phyloP scores from a whole-genome alignment of 805 yeast genomes.

The Ogataea glucozyma region DNA sequence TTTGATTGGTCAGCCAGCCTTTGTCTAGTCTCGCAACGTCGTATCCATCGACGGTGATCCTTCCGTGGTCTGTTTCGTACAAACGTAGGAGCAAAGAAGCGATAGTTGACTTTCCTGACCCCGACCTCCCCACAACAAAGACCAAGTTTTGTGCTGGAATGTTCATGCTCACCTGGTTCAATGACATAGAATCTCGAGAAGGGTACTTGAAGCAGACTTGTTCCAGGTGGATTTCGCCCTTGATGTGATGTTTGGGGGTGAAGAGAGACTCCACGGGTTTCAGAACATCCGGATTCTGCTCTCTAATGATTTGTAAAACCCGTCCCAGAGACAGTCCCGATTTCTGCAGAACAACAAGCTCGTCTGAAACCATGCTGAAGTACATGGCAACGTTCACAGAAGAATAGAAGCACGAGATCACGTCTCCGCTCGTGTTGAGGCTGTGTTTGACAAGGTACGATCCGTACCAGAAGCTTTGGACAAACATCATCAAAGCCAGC shows the following conservation, averaged over 20 bases:
- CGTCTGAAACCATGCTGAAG: constrained; percentile 54
- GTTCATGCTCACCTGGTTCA: constrained; percentile 48
- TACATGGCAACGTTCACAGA: constrained; percentile 72
- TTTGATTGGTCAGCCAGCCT: constrained; percentile 57
- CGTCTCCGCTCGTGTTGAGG: constrained; percentile 56
- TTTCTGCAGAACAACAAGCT: constrained; percentile 63
- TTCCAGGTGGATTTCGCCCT: constrained; percentile 55
- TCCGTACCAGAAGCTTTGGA: constrained; percentile 94
- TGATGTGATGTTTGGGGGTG: constrained; percentile 27
- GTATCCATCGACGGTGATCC: constrained; percentile 56
- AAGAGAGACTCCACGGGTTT: constrained; percentile 4
- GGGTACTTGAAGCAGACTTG: constrained; percentile 67
- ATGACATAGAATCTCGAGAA: constrained; percentile 47
- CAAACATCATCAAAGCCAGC: constrained; percentile 71
- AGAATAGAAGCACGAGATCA: constrained; percentile 80
- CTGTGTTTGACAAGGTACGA: constrained; percentile 58
- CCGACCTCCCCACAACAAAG: constrained; percentile 83
- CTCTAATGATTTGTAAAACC: constrained; percentile 41
- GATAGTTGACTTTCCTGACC: constrained; percentile 90
- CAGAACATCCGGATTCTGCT: constrained; percentile 1
- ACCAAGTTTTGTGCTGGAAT: constrained; percentile 50
- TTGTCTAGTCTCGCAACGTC: constrained; percentile 44
- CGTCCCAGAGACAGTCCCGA: constrained; percentile 68
- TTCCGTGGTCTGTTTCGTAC: constrained; percentile 58
- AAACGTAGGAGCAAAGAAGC: constrained; percentile 61